A percentile compares a stretch with the other conserved stretches of the same genome.
These are phyloP conservation scores for Epicoccum sorghinum DNA, from an alignment of 2,329 filamentous ascomycete species.

Conservation along the genomic window DNA sequence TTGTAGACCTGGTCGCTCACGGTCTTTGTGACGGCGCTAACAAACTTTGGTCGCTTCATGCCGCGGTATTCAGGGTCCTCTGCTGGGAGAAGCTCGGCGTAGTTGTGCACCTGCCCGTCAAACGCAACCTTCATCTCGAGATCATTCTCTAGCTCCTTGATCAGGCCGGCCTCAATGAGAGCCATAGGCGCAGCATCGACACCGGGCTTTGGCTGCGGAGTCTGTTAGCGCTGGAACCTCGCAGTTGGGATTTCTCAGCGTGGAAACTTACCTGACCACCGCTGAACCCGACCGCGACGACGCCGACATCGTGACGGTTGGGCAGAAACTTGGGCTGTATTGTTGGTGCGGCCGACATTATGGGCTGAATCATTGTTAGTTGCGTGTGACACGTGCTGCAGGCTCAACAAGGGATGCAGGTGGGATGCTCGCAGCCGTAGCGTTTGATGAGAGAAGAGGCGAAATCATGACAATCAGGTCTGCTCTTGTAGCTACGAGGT, in stretches of 20 bases:
- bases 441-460: background rate
- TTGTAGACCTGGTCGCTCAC: conserved; percentile 86
- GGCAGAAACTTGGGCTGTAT: conserved; percentile 78
- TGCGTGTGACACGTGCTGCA: conserved; percentile 1
- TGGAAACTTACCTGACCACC: conserved; percentile 78
- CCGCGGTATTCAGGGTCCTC: conserved; percentile 79
- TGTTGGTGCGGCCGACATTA: conserved; percentile 63
- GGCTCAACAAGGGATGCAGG: conserved; percentile 2
- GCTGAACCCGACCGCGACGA: conserved; percentile 95
- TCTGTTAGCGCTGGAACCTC: conserved; percentile 13
- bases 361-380: conserved; percentile 5
- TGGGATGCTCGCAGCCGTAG: background rate
- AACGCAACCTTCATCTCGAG: conserved; percentile 88
- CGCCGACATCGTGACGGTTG: conserved; percentile 78
- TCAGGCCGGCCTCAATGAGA: conserved; percentile 85
- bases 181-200: conserved; percentile 90
- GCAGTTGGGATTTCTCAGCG: background rate
- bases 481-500: background rate
- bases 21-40: conserved; percentile 81
- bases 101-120: conserved; percentile 81
- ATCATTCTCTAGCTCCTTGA: conserved; percentile 81
- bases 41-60: conserved; percentile 93
- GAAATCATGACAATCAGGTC: background rate
- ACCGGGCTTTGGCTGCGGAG: conserved; percentile 77
- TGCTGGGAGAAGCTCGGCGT: conserved; percentile 73